Percentiles rank a stretch among this genome's conserved stretches.
These are phyloP conservation scores for Microdochium bolleyi DNA, from an alignment of 2,329 filamentous ascomycete genomes.

Conservation along the genomic window DNA sequence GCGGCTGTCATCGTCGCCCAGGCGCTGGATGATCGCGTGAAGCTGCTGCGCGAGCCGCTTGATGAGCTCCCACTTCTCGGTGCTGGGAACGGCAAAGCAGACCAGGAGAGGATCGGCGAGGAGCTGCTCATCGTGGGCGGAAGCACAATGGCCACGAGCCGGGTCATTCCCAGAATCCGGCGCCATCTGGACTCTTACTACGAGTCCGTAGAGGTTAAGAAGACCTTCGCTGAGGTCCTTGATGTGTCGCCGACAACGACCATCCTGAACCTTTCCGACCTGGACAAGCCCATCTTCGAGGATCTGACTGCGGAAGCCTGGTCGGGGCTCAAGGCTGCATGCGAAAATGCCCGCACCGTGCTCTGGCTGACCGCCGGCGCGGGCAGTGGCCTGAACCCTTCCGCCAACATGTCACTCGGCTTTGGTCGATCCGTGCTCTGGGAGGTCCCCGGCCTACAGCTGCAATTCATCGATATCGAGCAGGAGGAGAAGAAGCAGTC, in stretches of 20 bases:
- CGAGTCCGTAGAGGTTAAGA: background rate
- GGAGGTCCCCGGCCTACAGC: constrained; percentile 15
- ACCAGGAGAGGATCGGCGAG: background rate
- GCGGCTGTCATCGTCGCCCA: background rate
- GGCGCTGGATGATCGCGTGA: background rate
- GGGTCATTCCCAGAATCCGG: background rate
- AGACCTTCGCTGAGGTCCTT: background rate
- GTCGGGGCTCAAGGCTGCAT: background rate
- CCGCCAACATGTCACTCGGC: constrained; percentile 17
- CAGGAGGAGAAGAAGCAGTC: background rate
- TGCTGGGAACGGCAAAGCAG: background rate
- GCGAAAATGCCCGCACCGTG: background rate
- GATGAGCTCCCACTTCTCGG: background rate
- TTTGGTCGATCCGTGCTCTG: constrained; percentile 19
- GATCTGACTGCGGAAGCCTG: background rate
- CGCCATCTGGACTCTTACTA: background rate
- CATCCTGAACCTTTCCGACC: background rate
- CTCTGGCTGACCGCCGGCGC: constrained; percentile 17
- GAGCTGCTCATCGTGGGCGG: background rate
- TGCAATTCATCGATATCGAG: constrained; percentile 5
- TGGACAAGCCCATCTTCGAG: background rate
- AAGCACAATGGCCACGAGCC: background rate
- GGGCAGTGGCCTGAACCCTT: constrained; percentile 9
- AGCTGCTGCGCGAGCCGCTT: background rate
- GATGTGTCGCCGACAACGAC: background rate